These are phyloP conservation scores for Plasmodium adleri DNA, from an alignment of 169 alveolate species.

Conservation along the genomic window DNA sequence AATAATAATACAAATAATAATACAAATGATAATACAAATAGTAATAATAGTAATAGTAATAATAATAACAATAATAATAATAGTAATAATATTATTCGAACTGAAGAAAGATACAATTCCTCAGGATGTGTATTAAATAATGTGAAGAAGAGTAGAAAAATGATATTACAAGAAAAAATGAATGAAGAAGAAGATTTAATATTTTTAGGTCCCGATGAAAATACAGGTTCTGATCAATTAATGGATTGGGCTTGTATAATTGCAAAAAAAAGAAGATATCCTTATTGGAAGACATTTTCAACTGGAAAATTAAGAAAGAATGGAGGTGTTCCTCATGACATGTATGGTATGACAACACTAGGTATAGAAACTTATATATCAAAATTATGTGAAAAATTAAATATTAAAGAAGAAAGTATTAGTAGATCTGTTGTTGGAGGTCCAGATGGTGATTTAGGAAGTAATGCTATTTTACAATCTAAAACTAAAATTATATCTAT, in stretches of 20 bases:
- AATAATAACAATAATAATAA: neutral
- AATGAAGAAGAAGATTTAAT: conserved; percentile 38
- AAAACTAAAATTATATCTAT: conserved; percentile 88
- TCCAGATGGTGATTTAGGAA: conserved; percentile 93
- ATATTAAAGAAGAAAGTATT: conserved; percentile 83
- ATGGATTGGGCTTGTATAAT: conserved; percentile 91
- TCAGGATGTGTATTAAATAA: too few relatives aligned
- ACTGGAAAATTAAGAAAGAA: conserved; percentile 89
- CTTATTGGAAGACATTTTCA: conserved; percentile 89
- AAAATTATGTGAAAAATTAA: conserved; percentile 79
- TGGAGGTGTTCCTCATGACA: conserved; percentile 93
- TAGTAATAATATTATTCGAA: conserved; percentile 1
- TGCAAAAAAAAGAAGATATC: conserved; percentile 83
- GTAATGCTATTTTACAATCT: conserved; percentile 88
- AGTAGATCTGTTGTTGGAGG: conserved; percentile 91
- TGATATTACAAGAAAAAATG: neutral
- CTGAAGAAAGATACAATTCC: conserved; percentile 8
- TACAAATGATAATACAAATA: neutral
- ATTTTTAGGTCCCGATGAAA: conserved; percentile 87
- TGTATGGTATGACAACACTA: conserved; percentile 91
- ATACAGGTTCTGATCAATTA: conserved; percentile 88
- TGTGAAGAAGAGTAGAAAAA: neutral
- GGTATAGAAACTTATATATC: conserved; percentile 80
- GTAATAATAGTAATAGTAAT: neutral
- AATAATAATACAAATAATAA: neutral